These are phyloP conservation scores for Talaromyces sp. DNA, from an alignment of 2,329 filamentous ascomycete genomes.

Conservation along the genomic window DNA sequence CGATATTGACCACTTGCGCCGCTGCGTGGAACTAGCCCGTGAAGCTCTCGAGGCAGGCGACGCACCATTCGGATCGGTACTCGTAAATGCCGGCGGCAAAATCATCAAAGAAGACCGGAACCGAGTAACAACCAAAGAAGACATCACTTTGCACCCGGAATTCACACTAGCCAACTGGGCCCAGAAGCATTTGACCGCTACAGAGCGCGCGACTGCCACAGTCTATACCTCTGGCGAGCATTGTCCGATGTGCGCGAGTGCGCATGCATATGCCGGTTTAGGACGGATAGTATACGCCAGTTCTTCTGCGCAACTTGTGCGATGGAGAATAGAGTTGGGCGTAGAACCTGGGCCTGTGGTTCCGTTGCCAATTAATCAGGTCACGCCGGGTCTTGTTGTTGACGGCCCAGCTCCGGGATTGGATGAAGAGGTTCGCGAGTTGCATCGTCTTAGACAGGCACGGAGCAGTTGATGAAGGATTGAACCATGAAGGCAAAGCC, in stretches of 20 bases:
- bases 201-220: not conserved
- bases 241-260: not conserved
- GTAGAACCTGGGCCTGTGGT: not conserved
- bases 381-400: not conserved
- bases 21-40: not conserved
- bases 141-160: not conserved
- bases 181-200: not conserved
- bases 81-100: not conserved
- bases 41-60: not conserved
- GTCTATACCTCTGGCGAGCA: constrained; percentile 1
- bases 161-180: not conserved
- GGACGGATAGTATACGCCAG: not conserved
- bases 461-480: not conserved
- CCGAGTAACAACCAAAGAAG: not conserved
- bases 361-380: not conserved
- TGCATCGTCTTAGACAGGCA: not conserved
- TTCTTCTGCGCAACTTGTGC: not conserved
- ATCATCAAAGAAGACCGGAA: not conserved
- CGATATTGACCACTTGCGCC: not conserved
- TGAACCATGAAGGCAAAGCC: not conserved
- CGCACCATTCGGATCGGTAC: not conserved
- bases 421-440: not conserved
- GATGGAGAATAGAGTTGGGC: not conserved
- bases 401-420: not conserved
- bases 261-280: not conserved